Conservation (phyloP, 2,329 filamentous ascomycete genomes). For the Penicillium griseofulvum region DNA sequence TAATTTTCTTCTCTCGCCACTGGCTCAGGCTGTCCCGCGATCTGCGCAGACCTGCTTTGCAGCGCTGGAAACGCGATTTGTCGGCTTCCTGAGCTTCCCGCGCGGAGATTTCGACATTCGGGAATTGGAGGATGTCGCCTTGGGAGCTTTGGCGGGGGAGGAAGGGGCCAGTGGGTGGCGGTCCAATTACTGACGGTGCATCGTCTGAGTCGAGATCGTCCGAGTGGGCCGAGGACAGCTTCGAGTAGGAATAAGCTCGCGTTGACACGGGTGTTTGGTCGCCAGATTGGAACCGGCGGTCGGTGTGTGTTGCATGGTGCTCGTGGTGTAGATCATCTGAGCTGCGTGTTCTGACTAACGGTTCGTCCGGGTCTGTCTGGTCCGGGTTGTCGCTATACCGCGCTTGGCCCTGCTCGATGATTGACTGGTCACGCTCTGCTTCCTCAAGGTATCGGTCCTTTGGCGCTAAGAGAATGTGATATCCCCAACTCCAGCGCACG, state of each 20-base stretch:
- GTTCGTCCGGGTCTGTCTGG: conserved; percentile 38
- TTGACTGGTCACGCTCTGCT: conserved; percentile 36
- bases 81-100: conserved; percentile 23
- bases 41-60: conserved; percentile 24
- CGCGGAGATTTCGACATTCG: conserved; percentile 34
- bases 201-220: conserved; percentile 16
- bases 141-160: conserved; percentile 41
- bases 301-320: conserved; percentile 12
- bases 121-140: conserved; percentile 62
- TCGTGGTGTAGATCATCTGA: conserved; percentile 28
- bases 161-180: conserved; percentile 37
- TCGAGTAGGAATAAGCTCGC: conserved; percentile 36
- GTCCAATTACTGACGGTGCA: conserved; percentile 27
- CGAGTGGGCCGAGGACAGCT: conserved; percentile 27
- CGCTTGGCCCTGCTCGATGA: conserved; percentile 40
- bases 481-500: conserved; percentile 97
- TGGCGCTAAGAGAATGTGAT: conserved; percentile 88
- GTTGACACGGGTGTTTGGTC: conserved; percentile 41
- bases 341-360: conserved; percentile 32
- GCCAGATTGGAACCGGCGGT: conserved; percentile 35
- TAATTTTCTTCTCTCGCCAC: conserved; percentile 22
- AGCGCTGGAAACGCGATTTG: conserved; percentile 30
- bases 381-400: conserved; percentile 43
- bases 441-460: conserved; percentile 57
- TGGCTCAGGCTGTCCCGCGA: conserved; percentile 19